Conservation (phyloP, 108 stramenopile species). For the Skeletonema menzelii region DNA sequence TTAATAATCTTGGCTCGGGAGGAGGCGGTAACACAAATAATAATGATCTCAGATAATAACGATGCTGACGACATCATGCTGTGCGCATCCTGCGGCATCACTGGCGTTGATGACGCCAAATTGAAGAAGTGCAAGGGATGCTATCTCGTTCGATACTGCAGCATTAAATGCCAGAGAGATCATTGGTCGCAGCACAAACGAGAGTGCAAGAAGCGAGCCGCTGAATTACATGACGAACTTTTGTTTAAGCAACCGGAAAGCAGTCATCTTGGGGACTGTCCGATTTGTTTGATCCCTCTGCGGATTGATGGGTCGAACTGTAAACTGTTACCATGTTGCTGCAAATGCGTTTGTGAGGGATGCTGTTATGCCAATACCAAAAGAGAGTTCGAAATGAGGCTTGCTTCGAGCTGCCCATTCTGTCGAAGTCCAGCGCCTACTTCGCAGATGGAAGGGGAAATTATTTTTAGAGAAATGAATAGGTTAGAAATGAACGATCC, state of each 20-base stretch:
- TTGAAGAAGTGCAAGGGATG: neutral
- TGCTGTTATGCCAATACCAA: neutral
- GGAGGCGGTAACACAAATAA: no score
- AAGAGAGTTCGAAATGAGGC: neutral
- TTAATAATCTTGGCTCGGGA: no score
- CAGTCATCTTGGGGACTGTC: slow-evolving; percentile 6
- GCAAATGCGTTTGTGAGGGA: neutral
- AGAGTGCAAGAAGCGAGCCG: neutral
- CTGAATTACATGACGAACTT: neutral
- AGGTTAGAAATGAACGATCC: slow-evolving; percentile 1
- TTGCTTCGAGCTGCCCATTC: neutral
- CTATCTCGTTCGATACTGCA: neutral
- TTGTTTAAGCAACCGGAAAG: slow-evolving; percentile 1
- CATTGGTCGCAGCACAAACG: neutral
- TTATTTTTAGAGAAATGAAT: neutral
- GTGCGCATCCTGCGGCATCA: neutral
- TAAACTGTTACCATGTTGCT: neutral
- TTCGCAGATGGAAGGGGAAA: neutral
- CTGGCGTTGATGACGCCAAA: neutral
- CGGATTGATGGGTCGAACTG: no score
- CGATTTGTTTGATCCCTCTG: neutral
- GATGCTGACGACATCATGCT: no score
- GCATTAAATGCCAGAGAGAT: neutral
- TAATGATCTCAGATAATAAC: no score
- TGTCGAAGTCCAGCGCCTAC: neutral